phyloP scores from a whole-genome alignment of 2,329 filamentous ascomycete genomes.

The Fusarium setosum region DNA sequence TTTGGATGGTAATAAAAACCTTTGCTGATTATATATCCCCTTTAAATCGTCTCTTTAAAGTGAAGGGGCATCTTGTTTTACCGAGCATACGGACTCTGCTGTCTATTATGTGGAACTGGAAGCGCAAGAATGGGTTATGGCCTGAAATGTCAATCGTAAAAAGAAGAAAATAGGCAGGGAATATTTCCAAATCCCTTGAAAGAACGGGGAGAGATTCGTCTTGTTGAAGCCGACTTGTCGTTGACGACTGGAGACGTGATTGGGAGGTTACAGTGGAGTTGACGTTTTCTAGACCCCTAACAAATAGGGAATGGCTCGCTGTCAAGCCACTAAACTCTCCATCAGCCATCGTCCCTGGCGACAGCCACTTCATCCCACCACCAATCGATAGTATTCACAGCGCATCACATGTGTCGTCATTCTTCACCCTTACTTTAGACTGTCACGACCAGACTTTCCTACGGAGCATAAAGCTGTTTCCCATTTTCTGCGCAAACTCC shows the following conservation, averaged over 20 bases:
- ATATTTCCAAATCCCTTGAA: too few relatives aligned
- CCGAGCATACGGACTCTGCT: too few relatives aligned
- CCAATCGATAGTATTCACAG: conserved; percentile 8
- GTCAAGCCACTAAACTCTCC: conserved; percentile 3
- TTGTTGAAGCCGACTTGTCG: neutral
- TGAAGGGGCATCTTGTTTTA: too few relatives aligned
- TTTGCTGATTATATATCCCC: too few relatives aligned
- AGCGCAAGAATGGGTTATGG: too few relatives aligned
- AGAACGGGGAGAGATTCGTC: too few relatives aligned
- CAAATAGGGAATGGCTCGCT: neutral
- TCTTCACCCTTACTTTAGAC: conserved; percentile 4
- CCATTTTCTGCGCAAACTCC: neutral
- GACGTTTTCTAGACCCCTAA: neutral
- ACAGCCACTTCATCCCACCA: conserved; percentile 13
- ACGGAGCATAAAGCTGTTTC: neutral
- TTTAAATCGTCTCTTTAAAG: too few relatives aligned
- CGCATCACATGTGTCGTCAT: conserved; percentile 34
- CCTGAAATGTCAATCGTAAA: too few relatives aligned
- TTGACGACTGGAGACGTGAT: neutral
- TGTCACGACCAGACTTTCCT: neutral
- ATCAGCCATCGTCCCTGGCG: conserved; percentile 8
- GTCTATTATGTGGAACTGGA: too few relatives aligned
- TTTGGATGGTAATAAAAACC: too few relatives aligned
- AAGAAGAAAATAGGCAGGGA: too few relatives aligned
- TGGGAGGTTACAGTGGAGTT: neutral